Base-by-base conservation (phyloP, 176 grass and related monocot species). In the Juncus inflexus region DNA sequence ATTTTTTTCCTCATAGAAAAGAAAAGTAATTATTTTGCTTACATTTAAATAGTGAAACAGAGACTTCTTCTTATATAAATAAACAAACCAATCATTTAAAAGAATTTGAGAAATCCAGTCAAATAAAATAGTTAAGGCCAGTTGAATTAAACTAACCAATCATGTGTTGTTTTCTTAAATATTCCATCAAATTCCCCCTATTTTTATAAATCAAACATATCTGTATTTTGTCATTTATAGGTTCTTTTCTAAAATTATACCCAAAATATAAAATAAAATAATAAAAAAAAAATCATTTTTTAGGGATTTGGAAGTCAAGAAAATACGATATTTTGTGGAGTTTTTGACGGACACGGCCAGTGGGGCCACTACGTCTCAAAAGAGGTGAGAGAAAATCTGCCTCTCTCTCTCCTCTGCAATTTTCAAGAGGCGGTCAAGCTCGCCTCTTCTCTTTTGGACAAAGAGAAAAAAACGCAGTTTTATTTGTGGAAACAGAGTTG, bases 331-430 rank as follows among this genome's bases (percentile, higher is more conserved):
- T 74, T 94, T 16, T 99, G 89, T 68, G 95, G 95, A 53, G 77
- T 99, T 40, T 99, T 99, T 49, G 95, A 99, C 52, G 95, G 95
- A 0, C 95, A 99, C 35, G 95, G 95, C 2, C 80, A 67, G 28
- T 99, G 95, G 95, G 95, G 95, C 5, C 89, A 94, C 65, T 94
- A 99, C 75, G 89, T 99, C 0, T 74, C 95, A n/a, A 99, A 94
- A 64, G 67, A 50, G 5, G 89, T 94, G 37, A 50, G 76, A 45
- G 79, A 94, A 42, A 76, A 83, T 40, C 72, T 99, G 60, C 89
- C 95, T 70, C 51, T 80, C 50, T 74, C 89, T 73, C 80, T 99
- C 58, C 76, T 94, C 35, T 67, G 86, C 73, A 83, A 84, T 56
- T 90, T 83, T 83, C 89, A 86, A 61, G 95, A 99, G 76, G 83